Conservation (phyloP, 2,329 filamentous ascomycete genomes). For the Neofusicoccum sp. region DNA sequence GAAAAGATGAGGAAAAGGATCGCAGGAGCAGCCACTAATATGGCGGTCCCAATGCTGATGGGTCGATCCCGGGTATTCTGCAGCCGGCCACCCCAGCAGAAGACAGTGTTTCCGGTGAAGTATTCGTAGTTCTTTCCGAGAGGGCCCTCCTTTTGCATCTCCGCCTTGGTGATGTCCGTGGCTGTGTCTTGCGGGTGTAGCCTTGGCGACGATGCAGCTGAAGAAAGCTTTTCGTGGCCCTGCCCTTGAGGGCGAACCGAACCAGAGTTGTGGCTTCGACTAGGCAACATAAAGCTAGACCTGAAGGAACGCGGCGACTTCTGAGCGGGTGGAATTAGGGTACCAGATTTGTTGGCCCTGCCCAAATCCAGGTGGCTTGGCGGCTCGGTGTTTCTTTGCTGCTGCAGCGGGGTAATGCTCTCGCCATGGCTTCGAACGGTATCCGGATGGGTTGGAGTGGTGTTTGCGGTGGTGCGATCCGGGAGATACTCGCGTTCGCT, state of each 20-base stretch:
- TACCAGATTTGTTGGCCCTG: conserved; percentile 42
- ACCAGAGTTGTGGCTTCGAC: conserved; percentile 57
- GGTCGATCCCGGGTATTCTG: conserved; percentile 88
- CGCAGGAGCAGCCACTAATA: conserved; percentile 77
- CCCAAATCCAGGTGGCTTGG: conserved; percentile 62
- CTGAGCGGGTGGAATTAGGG: conserved; percentile 3
- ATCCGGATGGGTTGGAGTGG: conserved; percentile 66
- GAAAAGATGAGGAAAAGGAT: conserved; percentile 84
- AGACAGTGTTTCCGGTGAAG: conserved; percentile 90
- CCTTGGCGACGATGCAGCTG: conserved; percentile 73
- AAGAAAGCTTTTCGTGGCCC: conserved; percentile 82
- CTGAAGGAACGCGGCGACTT: conserved; percentile 20
- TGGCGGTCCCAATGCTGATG: conserved; percentile 83
- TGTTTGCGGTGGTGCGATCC: conserved; percentile 72
- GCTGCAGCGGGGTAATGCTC: conserved; percentile 76
- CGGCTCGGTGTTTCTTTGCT: conserved; percentile 35
- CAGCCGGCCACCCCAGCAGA: conserved; percentile 81
- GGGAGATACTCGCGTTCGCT: conserved; percentile 70
- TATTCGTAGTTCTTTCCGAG: conserved; percentile 83
- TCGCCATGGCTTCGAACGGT: conserved; percentile 69
- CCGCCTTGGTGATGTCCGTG: conserved; percentile 38
- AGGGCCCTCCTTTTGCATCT: conserved; percentile 28
- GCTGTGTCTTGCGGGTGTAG: conserved; percentile 54
- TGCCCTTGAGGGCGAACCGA: conserved; percentile 36
- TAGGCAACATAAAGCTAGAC: conserved; percentile 58